Evolutionary conservation across 2,329 filamentous ascomycete species (phyloP).

Genomic region (Leptographium flavum): DNA sequence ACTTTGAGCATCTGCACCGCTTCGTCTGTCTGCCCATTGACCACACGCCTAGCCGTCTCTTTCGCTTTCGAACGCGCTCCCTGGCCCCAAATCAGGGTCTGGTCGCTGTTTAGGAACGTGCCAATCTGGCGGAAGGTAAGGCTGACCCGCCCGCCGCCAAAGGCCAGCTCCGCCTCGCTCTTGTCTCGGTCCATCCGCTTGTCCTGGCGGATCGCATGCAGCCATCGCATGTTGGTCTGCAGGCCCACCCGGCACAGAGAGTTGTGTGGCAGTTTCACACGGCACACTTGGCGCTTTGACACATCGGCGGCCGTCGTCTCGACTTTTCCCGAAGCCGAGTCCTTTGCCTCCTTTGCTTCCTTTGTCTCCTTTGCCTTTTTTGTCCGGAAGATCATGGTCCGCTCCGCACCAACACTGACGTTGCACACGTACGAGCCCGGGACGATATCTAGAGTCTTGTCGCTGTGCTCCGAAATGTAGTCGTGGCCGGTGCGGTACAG

Average conservation of each 20-base stretch:
- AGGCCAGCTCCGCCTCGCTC: slow-evolving; percentile 54
- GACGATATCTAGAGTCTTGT: slow-evolving; percentile 88
- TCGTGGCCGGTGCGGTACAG: slow-evolving; percentile 81
- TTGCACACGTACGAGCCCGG: slow-evolving; percentile 77
- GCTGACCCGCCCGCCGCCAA: slow-evolving; percentile 66
- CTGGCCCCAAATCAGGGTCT: slow-evolving; percentile 73
- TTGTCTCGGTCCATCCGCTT: slow-evolving; percentile 59
- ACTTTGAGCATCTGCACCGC: slow-evolving; percentile 57
- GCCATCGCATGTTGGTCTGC: slow-evolving; percentile 69
- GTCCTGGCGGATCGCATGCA: slow-evolving; percentile 85
- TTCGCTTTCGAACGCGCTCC: slow-evolving; percentile 58
- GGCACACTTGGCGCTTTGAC: slow-evolving; percentile 42
- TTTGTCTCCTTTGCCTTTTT: slow-evolving; percentile 44
- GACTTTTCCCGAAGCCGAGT: too few relatives aligned
- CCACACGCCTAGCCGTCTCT: slow-evolving; percentile 43
- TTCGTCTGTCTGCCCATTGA: slow-evolving; percentile 55
- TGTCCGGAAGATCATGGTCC: slow-evolving; percentile 78
- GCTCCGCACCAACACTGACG: slow-evolving; percentile 79
- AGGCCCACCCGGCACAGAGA: slow-evolving; percentile 76
- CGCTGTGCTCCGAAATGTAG: slow-evolving; percentile 91
- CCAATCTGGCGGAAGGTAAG: slow-evolving; percentile 83
- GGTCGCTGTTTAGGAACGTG: slow-evolving; percentile 60
- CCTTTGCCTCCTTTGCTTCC: slow-evolving; percentile 10
- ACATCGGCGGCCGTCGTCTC: slow-evolving; percentile 7
- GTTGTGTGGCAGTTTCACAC: slow-evolving; percentile 70